phyloP scores from a whole-genome alignment of 352 stramenopile species.

The Phytophthora sansomeana region DNA sequence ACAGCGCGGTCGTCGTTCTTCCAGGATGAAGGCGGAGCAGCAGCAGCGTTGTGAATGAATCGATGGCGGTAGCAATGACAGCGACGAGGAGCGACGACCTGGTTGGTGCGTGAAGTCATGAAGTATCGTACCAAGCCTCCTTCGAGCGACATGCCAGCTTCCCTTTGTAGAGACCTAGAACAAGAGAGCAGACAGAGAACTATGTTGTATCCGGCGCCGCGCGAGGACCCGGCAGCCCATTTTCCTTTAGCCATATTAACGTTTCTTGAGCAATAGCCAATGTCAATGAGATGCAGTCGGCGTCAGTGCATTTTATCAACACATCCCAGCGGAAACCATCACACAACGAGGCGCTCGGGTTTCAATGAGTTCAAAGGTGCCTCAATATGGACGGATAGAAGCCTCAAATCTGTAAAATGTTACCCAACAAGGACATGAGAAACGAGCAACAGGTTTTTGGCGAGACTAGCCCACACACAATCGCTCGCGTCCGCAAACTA shows the following conservation, averaged over 20 bases:
- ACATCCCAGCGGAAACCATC: not conserved
- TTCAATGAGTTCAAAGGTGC: not conserved
- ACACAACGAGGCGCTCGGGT: not conserved
- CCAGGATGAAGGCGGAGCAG: constrained; percentile 13
- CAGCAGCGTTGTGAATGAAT: constrained; percentile 32
- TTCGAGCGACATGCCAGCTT: constrained; percentile 9
- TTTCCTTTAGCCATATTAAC: constrained; percentile 40
- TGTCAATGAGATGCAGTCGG: constrained; percentile 14
- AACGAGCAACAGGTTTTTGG: no score
- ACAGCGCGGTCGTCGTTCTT: constrained; percentile 17
- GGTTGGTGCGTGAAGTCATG: not conserved
- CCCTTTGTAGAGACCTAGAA: constrained; percentile 48
- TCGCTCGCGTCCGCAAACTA: no score
- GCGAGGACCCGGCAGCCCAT: constrained; percentile 23
- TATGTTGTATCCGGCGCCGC: constrained; percentile 40
- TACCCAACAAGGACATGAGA: no score
- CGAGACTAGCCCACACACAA: no score
- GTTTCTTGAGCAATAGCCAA: constrained; percentile 35
- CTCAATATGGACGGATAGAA: no score
- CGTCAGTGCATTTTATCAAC: not conserved
- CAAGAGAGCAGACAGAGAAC: constrained; percentile 38
- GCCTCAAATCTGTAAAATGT: no score
- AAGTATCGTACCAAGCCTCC: constrained; percentile 1
- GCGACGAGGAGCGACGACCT: not conserved
- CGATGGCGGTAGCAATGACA: constrained; percentile 13